Evolutionary conservation across 2,329 filamentous ascomycete species (phyloP).

Genomic region (Sporothrix inflata): DNA sequence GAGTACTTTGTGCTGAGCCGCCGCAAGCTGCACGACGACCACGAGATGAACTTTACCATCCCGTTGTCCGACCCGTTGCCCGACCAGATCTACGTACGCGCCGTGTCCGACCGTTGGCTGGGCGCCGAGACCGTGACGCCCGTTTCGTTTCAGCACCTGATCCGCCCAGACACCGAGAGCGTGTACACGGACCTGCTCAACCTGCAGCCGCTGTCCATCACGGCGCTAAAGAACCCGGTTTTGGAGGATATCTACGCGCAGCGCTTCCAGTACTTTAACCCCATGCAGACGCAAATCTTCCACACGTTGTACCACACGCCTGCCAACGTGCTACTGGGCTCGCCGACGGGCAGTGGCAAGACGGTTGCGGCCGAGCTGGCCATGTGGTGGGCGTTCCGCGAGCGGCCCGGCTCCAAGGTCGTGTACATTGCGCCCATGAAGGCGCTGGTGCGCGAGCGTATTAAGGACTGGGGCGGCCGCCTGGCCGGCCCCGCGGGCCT

Average conservation of each 20-base stretch:
- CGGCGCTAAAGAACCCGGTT: conserved; percentile 81
- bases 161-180: conserved; percentile 95
- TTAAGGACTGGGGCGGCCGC: conserved; percentile 89
- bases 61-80: conserved; percentile 90
- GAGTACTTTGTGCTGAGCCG: conserved; percentile 94
- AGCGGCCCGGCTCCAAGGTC: conserved; percentile 92
- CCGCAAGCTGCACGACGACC: conserved; percentile 90
- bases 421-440: conserved; percentile 99
- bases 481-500: conserved; percentile 82
- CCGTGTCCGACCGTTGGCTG: conserved; percentile 93
- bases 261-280: conserved; percentile 95
- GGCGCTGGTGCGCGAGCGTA: conserved; percentile 91
- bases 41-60: conserved; percentile 97
- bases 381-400: conserved; percentile 99
- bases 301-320: conserved; percentile 92
- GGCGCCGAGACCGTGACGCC: conserved; percentile 94
- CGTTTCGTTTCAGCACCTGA: conserved; percentile 96
- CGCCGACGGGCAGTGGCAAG: conserved; percentile 95
- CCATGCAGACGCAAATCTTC: conserved; percentile 99
- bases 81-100: conserved; percentile 92
- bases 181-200: conserved; percentile 94
- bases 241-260: conserved; percentile 87
- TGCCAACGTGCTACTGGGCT: conserved; percentile 90
- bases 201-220: conserved; percentile 84
- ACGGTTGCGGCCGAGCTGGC: conserved; percentile 94